Conservation (phyloP, 2,329 filamentous ascomycete genomes). For the Metarhizium brunneum region DNA sequence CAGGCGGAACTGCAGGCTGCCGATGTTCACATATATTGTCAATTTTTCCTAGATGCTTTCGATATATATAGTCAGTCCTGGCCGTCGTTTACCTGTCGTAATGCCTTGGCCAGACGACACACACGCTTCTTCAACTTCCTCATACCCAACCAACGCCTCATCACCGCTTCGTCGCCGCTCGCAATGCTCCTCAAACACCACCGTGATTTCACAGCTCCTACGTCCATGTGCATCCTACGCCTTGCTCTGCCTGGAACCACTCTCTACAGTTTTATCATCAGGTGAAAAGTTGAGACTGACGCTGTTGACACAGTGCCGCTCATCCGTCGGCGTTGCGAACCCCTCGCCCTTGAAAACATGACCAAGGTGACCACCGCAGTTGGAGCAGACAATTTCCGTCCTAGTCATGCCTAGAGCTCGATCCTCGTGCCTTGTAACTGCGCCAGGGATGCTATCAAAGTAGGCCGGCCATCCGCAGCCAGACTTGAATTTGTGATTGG, state of each 20-base stretch:
- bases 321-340: slow-evolving; percentile 77
- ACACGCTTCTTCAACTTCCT: background rate
- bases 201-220: background rate
- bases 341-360: slow-evolving; percentile 92
- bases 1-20: too few species aligned
- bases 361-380: slow-evolving; percentile 90
- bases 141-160: background rate
- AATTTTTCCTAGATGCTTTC: too few species aligned
- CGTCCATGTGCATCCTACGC: slow-evolving; percentile 11
- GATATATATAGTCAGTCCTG: too few species aligned
- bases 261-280: slow-evolving; percentile 44
- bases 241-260: slow-evolving; percentile 25
- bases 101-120: background rate
- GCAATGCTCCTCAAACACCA: background rate
- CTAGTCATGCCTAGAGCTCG: slow-evolving; percentile 68
- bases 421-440: slow-evolving; percentile 76
- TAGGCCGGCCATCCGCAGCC: slow-evolving; percentile 98
- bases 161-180: background rate
- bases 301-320: slow-evolving; percentile 95
- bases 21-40: too few species aligned
- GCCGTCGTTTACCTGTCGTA: background rate
- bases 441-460: slow-evolving; percentile 88
- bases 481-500: slow-evolving; percentile 89
- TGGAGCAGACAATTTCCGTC: slow-evolving; percentile 89
- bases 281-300: slow-evolving; percentile 75